Conservation (phyloP, 176 grass and related monocot species). For the Oryza glumipatula region DNA sequence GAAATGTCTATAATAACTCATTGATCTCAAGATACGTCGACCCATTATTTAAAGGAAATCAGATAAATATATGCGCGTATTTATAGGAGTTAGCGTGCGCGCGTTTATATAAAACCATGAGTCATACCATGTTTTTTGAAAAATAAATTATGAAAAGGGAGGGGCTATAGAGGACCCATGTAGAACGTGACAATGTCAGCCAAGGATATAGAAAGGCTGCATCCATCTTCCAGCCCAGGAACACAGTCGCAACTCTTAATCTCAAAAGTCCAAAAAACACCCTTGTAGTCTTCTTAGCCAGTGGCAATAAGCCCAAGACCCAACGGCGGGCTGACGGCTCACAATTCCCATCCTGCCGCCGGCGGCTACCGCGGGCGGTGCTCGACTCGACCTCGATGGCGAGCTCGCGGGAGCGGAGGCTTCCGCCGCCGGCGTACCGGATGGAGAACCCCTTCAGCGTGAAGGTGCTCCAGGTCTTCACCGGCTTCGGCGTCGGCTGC, state of each 20-base stretch:
- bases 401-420: slow-evolving; percentile 51
- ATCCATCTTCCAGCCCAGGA: background rate
- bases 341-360: background rate
- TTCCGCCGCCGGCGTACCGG: slow-evolving; percentile 46
- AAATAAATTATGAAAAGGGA: too few relatives aligned
- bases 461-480: slow-evolving; percentile 90
- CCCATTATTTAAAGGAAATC: too few relatives aligned
- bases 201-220: too few relatives aligned
- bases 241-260: background rate
- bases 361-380: background rate
- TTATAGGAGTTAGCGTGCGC: too few relatives aligned
- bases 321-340: background rate
- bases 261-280: background rate
- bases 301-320: background rate
- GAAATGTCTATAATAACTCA: too few relatives aligned
- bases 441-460: slow-evolving; percentile 85
- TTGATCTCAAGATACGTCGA: too few relatives aligned
- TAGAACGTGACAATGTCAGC: too few relatives aligned
- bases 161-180: too few relatives aligned
- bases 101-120: too few relatives aligned
- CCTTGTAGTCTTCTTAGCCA: background rate
- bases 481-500: slow-evolving; percentile 83
- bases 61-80: too few relatives aligned
- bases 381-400: slow-evolving; percentile 38
- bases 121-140: too few relatives aligned